phyloP scores from a whole-genome alignment of 768 basidiomycete genomes.

The Panaeolus cyanescens region DNA sequence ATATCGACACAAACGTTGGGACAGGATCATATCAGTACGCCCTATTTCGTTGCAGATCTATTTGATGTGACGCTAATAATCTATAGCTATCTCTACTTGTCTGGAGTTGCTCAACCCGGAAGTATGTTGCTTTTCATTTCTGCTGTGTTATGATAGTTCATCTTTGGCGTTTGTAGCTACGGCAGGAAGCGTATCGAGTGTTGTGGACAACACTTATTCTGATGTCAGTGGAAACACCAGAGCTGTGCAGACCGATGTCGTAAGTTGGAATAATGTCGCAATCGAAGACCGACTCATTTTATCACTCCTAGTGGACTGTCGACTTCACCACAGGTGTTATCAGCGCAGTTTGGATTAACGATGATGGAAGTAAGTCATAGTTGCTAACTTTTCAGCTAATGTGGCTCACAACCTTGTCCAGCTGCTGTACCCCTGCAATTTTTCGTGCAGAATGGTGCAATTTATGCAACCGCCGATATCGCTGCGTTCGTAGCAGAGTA shows the following conservation, averaged over 20 bases:
- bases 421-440: not conserved
- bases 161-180: not conserved
- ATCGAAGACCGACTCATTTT: not conserved
- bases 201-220: not conserved
- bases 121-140: not conserved
- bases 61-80: not conserved
- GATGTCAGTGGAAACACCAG: not conserved
- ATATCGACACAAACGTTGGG: conserved; percentile 5
- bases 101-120: not conserved
- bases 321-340: conserved; percentile 5
- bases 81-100: not conserved
- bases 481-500: not conserved
- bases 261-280: not conserved
- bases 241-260: not conserved
- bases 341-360: conserved; percentile 6
- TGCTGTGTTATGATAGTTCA: not conserved
- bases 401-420: not conserved
- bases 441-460: not conserved
- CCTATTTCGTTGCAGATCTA: not conserved
- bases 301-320: conserved; percentile 11
- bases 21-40: conserved; percentile 7
- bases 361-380: conserved; percentile 4
- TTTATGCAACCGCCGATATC: not conserved
- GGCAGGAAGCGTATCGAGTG: not conserved
- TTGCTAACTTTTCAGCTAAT: not conserved